Base-by-base conservation (phyloP, 345 rosid genomes). In the Euphorbia lathyris region DNA sequence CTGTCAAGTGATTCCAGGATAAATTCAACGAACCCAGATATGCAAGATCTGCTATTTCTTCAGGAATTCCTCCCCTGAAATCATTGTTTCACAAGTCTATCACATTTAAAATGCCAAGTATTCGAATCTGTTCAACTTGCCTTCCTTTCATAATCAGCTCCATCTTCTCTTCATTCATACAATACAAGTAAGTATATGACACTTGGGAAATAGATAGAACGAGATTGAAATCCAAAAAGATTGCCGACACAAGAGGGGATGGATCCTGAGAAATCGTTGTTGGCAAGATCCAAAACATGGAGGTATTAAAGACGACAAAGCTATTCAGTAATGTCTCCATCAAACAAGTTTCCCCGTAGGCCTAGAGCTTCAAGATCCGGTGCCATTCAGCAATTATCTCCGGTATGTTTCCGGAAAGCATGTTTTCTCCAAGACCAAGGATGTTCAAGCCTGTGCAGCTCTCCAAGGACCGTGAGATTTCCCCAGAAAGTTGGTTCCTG, bases 361-460 rank as follows among this genome's bases (percentile, higher is more conserved):
- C 68, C 36, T 6, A 60, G 20, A 60, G 45, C 64, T 34, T 32
- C 25, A n/a, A 60, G 25, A 5, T 19, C 22, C 16, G 43, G 38
- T 4, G 16, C 40, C 10, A 25, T 1, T 65, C 40, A 19, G 38
- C 68, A 19, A 65, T 23, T 86, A 86, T 82, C 10, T 63, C 26
- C 9, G 89, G 86, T 30, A 83, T 43, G 38, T 29, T 71, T 32
- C 86, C 87, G 0, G 66, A 68, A 10, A 87, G 61, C 69, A 58
- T 72, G 70, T 87, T 85, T 59, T 76, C 80, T 63, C 85, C 84
- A 10, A 85, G 86, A 75, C 85, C 87, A 29, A 84, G 73, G 67
- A 76, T 82, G 11, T 78, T 75, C 63, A 87, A 67, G 22, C 84
- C 83, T 0, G 83, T 66, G 80, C 87, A 79, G 7, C 84, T 86